Conservation (phyloP, 2,329 filamentous ascomycete species). For the Coleophoma cylindrospora region DNA sequence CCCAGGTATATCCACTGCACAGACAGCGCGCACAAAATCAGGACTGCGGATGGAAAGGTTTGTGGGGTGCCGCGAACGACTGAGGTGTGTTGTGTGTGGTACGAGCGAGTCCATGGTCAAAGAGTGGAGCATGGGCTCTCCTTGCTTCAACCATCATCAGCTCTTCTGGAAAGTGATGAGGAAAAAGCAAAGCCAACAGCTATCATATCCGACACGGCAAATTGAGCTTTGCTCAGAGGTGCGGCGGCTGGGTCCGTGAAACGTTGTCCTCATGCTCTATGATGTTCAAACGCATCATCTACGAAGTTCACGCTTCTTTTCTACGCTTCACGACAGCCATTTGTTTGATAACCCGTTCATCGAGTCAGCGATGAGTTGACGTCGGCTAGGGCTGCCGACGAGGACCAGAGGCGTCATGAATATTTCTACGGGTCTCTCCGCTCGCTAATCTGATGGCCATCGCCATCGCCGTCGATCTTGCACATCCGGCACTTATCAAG, state of each 20-base stretch:
- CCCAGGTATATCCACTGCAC: not conserved
- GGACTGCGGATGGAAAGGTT: too few relatives aligned
- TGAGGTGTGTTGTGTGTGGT: too few relatives aligned
- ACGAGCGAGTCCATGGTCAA: not conserved
- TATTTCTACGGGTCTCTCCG: too few relatives aligned
- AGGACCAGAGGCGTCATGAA: not conserved
- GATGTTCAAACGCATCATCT: not conserved
- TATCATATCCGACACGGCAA: not conserved
- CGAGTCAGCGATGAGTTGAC: not conserved
- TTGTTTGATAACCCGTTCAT: not conserved
- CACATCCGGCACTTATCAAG: too few relatives aligned
- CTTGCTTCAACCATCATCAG: constrained; percentile 1
- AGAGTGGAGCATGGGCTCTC: not conserved
- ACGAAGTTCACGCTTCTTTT: not conserved
- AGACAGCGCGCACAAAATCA: not conserved
- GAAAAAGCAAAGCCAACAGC: not conserved
- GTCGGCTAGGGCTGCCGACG: not conserved
- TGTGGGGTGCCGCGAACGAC: too few relatives aligned
- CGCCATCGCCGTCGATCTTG: too few relatives aligned
- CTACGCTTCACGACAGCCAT: not conserved
- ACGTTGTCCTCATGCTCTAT: not conserved
- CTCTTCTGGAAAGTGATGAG: constrained; percentile 1
- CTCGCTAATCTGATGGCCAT: not conserved
- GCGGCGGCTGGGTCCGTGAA: not conserved
- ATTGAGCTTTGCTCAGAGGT: not conserved